Base-by-base conservation (phyloP, 768 basidiomycete species). In the Termitomyces sp. region DNA sequence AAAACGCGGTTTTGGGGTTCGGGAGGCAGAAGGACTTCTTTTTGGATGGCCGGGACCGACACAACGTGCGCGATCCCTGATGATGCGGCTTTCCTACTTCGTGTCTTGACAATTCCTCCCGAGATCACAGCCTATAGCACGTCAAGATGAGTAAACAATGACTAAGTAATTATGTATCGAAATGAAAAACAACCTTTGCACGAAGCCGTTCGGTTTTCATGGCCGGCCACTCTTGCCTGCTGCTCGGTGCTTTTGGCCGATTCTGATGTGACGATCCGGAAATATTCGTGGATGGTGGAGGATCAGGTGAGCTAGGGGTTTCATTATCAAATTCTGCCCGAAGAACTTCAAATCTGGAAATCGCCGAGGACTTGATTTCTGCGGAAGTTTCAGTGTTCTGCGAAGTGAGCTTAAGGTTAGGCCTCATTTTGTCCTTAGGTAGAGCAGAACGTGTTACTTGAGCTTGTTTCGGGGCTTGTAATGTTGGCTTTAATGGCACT, bases 51-150 rank as follows among this genome's bases (percentile, higher is more conserved):
- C 57, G 61, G 64, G 36, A 55, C 58, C 62, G 60, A 61, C 38
- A 48, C 22, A 2, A 59, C 42, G 40, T 42, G 60, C 45, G 52
- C 42, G 20, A 61, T 36, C 24, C 22, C 57, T 22, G 64, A 47
- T 30, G 56, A 52, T 14, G 54, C 26, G n/a, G 48, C 38, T 50
- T 57, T 58, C 49, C 61, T 63, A 40, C 56, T 61, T 56, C 63
- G 64, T 42, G 51, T 56, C 60, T 71, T 70, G n/a, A 65, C 56
- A 43, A 72, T 67, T 48, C 68, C 67, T 20, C 70, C 70, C 56
- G 68, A 67, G 43, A 65, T 60, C 32, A 69, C 59, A 43, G 62
- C 64, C 70, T 65, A 43, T 30, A 43, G 33, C 13, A 35, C 24
- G 40, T 44, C 36, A 35, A 35, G 4, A 44, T 46, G 18, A 43